Base-by-base conservation (phyloP, 2,329 filamentous ascomycete genomes). In the Verticillium nonalfalfae region DNA sequence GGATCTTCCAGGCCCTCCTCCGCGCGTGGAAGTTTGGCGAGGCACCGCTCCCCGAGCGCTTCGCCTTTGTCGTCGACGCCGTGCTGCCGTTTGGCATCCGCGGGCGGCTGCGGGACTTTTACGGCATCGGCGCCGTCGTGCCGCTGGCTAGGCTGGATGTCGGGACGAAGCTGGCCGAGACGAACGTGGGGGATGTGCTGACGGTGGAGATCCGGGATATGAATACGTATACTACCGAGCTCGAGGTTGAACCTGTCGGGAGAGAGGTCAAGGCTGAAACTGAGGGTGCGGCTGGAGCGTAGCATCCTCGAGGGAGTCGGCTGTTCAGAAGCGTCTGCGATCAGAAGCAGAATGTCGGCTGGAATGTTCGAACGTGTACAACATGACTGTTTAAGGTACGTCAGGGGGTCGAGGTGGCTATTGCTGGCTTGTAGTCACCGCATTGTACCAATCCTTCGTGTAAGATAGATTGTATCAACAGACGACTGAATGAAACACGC, bases 1-100 rank as follows among this genome's bases (percentile, higher is more conserved):
- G 83, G 83, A 79, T 85, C 56, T 74, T 85, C 56, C 84, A 87
- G 68, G 84, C 85, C 31, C 75, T 89, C 36, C 74, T 85, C 59
- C 83, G 85, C 14, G 85, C 82, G 14, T 88, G 85, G 85, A 75
- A 76, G 64, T 85, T 81, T 66, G 74, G 74, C 59, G 81, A 86
- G 68, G 73, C 74, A 9, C 64, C 71, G 57, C 69, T 83, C 33
- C 82, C 83, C n/a, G 64, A 71, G 35, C 77, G 74, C 3, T 80
- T 88, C 64, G 70, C 69, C 55, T 81, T 85, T 65, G 78, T 72
- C 2, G 81, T 86, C 40, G 63, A 66, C 31, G 72, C 75, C 15
- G 69, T 78, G 14, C 72, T 68, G 62, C 68, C 66, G 34, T 69
- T 70, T 60, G 71, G 69, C 34, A 64, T 80, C 59, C 61, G 70